phyloP scores from a whole-genome alignment of 441 rosid species.

The Bruguiera hainesii region DNA sequence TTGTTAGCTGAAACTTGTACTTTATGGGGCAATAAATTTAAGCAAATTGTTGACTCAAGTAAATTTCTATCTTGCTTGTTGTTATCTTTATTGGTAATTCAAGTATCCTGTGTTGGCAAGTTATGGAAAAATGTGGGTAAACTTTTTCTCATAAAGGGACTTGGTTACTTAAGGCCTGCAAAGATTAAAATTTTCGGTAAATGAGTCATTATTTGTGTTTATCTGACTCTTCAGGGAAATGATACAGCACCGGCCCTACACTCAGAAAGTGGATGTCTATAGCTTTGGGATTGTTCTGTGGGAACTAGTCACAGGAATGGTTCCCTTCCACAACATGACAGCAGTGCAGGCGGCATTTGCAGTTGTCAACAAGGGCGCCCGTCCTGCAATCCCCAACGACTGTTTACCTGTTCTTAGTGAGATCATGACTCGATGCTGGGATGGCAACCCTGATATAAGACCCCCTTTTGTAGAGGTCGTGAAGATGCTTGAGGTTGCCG shows the following conservation, averaged over 20 bases:
- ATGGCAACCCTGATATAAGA: conserved; percentile 66
- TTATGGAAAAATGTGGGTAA: too few relatives aligned
- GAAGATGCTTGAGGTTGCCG: conserved; percentile 63
- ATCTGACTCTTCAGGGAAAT: conserved; percentile 51
- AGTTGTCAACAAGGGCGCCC: conserved; percentile 65
- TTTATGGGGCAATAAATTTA: too few relatives aligned
- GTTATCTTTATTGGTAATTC: too few relatives aligned
- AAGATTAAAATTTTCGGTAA: too few relatives aligned
- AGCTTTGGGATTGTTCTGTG: conserved; percentile 79
- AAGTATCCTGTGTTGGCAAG: too few relatives aligned
- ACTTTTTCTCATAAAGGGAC: too few relatives aligned
- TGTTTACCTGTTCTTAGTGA: conserved; percentile 67
- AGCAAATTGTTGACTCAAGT: too few relatives aligned
- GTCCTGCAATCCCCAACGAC: conserved; percentile 71
- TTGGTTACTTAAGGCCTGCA: too few relatives aligned
- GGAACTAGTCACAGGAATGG: conserved; percentile 71
- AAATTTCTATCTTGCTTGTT: too few relatives aligned
- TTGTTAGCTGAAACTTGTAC: too few relatives aligned
- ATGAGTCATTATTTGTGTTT: not conserved
- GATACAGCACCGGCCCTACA: conserved; percentile 83
- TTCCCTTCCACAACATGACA: conserved; percentile 80
- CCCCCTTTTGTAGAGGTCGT: conserved; percentile 68
- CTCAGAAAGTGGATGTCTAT: conserved; percentile 74
- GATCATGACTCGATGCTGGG: conserved; percentile 36
- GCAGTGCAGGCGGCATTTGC: conserved; percentile 91